Evolutionary conservation across 495 filamentous ascomycete genomes (phyloP).

Genomic region (Podospora appendiculata): DNA sequence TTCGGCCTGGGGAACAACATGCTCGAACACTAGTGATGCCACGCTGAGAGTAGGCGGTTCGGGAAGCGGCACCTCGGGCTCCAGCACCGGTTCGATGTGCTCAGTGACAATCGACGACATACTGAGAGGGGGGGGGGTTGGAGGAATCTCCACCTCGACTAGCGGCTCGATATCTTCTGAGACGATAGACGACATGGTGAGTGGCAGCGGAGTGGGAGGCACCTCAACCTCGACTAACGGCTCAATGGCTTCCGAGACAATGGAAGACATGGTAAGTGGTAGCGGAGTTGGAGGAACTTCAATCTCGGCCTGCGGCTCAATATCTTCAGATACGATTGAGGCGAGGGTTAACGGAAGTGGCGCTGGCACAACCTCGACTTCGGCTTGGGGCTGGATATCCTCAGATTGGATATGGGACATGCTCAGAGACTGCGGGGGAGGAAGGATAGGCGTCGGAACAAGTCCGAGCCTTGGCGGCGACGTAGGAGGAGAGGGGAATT

Average conservation of each 20-base stretch:
- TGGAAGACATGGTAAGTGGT: conserved; percentile 12
- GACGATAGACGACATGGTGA: conserved; percentile 14
- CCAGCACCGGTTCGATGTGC: conserved; percentile 16
- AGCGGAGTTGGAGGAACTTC: conserved; percentile 6
- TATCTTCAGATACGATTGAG: conserved; percentile 15
- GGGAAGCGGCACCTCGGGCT: conserved; percentile 7
- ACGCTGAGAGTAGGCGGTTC: conserved; percentile 13
- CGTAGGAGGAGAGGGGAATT: conserved; percentile 39
- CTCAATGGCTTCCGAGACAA: conserved; percentile 21
- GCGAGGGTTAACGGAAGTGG: conserved; percentile 11
- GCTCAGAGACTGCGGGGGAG: conserved; percentile 15
- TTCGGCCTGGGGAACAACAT: conserved; percentile 19
- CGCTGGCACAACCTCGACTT: conserved; percentile 6
- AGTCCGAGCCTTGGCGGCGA: conserved; percentile 18
- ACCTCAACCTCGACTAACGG: conserved; percentile 12
- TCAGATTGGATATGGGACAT: conserved; percentile 22
- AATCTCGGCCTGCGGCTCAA: conserved; percentile 17
- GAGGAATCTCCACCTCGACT: conserved; percentile 6
- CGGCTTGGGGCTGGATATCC: conserved; percentile 19
- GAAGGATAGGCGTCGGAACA: conserved; percentile 8
- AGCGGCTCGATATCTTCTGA: conserved; percentile 22
- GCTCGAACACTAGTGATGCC: conserved; percentile 15
- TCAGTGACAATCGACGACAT: conserved; percentile 12
- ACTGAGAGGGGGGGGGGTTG: conserved; percentile 4
- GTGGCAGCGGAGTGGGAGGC: conserved; percentile 2